Evolutionary conservation across 768 basidiomycete species (phyloP), one percentile per base, ranked within the genome.

Genomic region (Trametes cingulata): DNA sequence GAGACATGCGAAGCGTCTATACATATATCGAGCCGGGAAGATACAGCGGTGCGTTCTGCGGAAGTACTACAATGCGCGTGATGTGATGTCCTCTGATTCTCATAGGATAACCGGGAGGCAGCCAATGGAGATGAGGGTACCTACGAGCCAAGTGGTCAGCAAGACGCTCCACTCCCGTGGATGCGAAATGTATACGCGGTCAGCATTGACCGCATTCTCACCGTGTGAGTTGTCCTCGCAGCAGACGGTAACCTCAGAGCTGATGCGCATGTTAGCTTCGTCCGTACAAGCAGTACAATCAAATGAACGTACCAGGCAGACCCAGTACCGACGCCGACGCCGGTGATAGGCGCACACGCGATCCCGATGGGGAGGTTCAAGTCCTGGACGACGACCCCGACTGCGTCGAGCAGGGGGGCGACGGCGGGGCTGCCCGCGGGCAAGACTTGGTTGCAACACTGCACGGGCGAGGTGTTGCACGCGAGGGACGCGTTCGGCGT

Each of bases 401-500:
- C 7, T 19, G 27, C 17, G 3, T 9, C 40, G 25, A 56, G 49
- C 15, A 56, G 24, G 12, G n/a, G 3, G 13, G 50, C 25, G 20
- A 36, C 46, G 27, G 24, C 15, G 0, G 8, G 29, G 42, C 45
- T 54, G 39, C 25, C 20, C 5, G 50, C 59, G 14, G 35, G n/a
- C 36, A 39, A 6, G 52, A 60, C 59, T 2, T 20, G 36, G 4
- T 60, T 6, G 46, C 59, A 60, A 52, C 59, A 60, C 46, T 60
- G 51, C 13, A 60, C 20, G 15, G 52, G 17, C 1, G 36, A 52
- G 52, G 52, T 60, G 52, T 15, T 50, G 59, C 53, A 61, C 29
- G 29, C 29, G 29, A 33, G 29, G 49, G 29, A 33, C 29, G 17
- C 19, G 50, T 52, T 54, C 43, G 45, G 55, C 45, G 45, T n/a